phyloP scores from a whole-genome alignment of 108 stramenopile species.

The Skeletonema marinoi region DNA sequence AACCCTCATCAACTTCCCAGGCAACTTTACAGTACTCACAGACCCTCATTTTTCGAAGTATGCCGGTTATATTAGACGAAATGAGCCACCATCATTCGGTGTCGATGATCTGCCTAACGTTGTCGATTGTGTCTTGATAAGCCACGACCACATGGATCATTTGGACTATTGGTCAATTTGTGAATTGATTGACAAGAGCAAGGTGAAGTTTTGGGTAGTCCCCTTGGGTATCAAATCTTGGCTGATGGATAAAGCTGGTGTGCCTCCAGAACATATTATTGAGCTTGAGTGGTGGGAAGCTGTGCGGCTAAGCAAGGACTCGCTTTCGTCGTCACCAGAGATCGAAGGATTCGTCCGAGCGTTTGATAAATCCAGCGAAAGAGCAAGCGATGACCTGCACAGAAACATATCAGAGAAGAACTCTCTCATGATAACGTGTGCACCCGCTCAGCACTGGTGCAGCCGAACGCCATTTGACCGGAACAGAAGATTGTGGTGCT shows the following conservation, averaged over 20 bases:
- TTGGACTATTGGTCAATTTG: conserved; percentile 65
- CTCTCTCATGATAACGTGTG: conserved; percentile 61
- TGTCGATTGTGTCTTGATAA: conserved; percentile 80
- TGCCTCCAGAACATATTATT: conserved; percentile 57
- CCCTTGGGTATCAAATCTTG: conserved; percentile 78
- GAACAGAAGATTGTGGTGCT: conserved; percentile 88
- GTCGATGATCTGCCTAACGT: conserved; percentile 52
- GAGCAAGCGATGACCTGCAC: not conserved
- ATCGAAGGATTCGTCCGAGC: conserved; percentile 44
- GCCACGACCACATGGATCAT: conserved; percentile 91
- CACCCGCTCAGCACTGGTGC: conserved; percentile 92
- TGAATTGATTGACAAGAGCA: conserved; percentile 47
- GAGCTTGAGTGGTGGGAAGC: conserved; percentile 94
- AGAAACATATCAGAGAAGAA: conserved; percentile 15
- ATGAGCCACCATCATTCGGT: conserved; percentile 57
- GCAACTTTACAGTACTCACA: conserved; percentile 68
- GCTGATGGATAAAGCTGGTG: conserved; percentile 62
- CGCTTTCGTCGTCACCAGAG: conserved; percentile 1
- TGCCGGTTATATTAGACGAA: conserved; percentile 62
- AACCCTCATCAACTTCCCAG: conserved; percentile 58
- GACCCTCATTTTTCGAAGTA: conserved; percentile 79
- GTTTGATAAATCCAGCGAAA: conserved; percentile 22
- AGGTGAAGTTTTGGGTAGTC: conserved; percentile 71
- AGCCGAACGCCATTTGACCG: conserved; percentile 88
- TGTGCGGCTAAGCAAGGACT: conserved; percentile 29